phyloP scores from a whole-genome alignment of 2,329 filamentous ascomycete genomes.

The Penicillium sp. region DNA sequence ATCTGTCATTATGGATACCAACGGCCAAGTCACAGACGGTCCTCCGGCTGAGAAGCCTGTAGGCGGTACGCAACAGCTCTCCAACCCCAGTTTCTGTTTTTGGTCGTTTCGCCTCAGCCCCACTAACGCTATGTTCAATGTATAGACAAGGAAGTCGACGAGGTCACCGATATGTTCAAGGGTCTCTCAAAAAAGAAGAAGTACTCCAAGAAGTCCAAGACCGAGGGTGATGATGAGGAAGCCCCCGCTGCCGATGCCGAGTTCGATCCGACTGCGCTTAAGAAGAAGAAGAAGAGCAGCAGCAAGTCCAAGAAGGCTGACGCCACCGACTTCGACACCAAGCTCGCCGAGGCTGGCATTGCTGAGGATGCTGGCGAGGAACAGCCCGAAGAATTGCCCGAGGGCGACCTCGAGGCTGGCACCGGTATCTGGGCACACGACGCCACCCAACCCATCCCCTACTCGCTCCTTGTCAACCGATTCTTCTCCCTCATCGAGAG shows the following conservation, averaged over 20 bases:
- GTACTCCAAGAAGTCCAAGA: constrained; percentile 56
- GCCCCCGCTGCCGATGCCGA: constrained; percentile 54
- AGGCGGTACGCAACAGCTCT: constrained; percentile 62
- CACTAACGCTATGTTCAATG: constrained; percentile 23
- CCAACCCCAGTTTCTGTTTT: constrained; percentile 3
- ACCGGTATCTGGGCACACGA: constrained; percentile 90
- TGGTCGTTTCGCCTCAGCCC: constrained; percentile 35
- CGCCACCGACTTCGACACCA: constrained; percentile 63
- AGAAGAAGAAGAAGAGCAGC: constrained; percentile 73
- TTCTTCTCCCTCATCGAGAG: constrained; percentile 94
- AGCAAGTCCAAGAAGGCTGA: constrained; percentile 53
- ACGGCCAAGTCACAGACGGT: constrained; percentile 77
- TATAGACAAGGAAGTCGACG: constrained; percentile 57
- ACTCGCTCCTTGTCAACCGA: constrained; percentile 77
- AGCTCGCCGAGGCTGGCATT: constrained; percentile 59
- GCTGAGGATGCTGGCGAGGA: constrained; percentile 57
- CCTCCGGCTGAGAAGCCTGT: constrained; percentile 74
- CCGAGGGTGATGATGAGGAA: constrained; percentile 51
- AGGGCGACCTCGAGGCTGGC: constrained; percentile 78
- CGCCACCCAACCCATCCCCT: constrained; percentile 71
- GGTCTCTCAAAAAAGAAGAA: constrained; percentile 73
- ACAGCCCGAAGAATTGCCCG: constrained; percentile 53
- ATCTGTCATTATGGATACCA: constrained; percentile 79
- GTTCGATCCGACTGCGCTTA: constrained; percentile 64
- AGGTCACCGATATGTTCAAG: constrained; percentile 65